Evolutionary conservation across 148 eudicot species (phyloP), one percentile per base, ranked within the genome.

Genomic region (Beta vulgaris): DNA sequence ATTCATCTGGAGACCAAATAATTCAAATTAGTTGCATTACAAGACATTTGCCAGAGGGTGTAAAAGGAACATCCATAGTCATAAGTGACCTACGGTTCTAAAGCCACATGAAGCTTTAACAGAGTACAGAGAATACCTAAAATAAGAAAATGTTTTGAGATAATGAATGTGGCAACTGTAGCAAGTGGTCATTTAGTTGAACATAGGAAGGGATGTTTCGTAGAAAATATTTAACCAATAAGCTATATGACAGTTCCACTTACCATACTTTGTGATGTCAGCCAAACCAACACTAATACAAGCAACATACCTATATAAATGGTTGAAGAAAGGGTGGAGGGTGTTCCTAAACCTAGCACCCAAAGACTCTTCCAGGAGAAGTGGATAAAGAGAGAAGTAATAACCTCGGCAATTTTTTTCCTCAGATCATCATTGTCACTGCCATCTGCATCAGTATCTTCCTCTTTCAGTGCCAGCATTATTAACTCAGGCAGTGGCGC

Each of bases 381-480:
- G 40, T 68, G 28, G 40, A 40, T 36, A 46, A 71, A 58, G 43
- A 55, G 64, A 53, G 21, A 36, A 69, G 65, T 63, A 65, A 37
- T 79, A 77, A 91, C 97, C 82, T 91, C 89, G 35, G 97, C 86
- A 78, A 94, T 91, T 79, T 94, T 95, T 79, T 70, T 75, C 80
- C 86, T 90, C 65, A 92, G 82, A 55, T 84, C 88, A 82, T 89
- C 88, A 85, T 83, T 81, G 70, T 84, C 93, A 84, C 62, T 73
- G 66, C 77, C 76, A 77, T 87, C 90, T 68, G 89, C 77, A 75
- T 88, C 84, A 49, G 83, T 16, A 77, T 87, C 96, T 72, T 94
- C 98, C 84, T 94, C 98, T 78, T 85, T 92, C 59, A 95, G 85
- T 12, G 91, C 91, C 79, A 95, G 68, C 80, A 84, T 76, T 67